Evolutionary conservation across 208 protist species (phyloP), one percentile per base, ranked within the genome.

Genomic region (Leishmania major): DNA sequence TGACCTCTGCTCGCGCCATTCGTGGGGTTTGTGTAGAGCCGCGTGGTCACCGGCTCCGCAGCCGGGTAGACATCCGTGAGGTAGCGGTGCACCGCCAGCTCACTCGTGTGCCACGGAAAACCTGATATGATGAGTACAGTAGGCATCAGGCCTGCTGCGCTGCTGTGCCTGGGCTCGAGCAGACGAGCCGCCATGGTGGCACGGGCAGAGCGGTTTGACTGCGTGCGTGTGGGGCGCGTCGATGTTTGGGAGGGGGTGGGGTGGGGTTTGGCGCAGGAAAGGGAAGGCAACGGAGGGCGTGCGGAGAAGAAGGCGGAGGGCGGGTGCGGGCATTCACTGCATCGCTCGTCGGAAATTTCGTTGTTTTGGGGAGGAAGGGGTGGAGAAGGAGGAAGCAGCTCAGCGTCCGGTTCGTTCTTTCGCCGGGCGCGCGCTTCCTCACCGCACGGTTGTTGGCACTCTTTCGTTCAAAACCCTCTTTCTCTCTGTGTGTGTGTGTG

Each of bases 1-100:
- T 91, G 83, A 28, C 95, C 95, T 17, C 92, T 76, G 76, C 93
- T 96, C 49, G 87, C 79, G 45, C 95, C 95, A 85, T 96, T 97
- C 1, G 87, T 79, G 1, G 92, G 92, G 83, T 95, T 87, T 43
- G 88, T 92, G 86, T 97, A 97, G 25, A 96, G 86, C 5, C 95
- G 89, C 62, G 84, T 88, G 2, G 92, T 96, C 51, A 84, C 75
- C 3, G 92, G 95, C 11, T 81, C 49, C 1, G 76, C 85, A 53
- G 70, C 66, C 10, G 84, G 83, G 90, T 91, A 88, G 19, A 92
- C 17, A 35, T 89, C 72, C n/a, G 37, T 49, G 74, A 97, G 84
- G 83, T 95, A 92, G 64, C 89, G 77, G 57, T 83, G 83, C 31
- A 95, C 78, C 17, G 82, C 84, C 51, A 79, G 53, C 84, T 95